Evolutionary conservation across 495 filamentous ascomycete species (phyloP).

Genomic region (Penicillium chermesinum): DNA sequence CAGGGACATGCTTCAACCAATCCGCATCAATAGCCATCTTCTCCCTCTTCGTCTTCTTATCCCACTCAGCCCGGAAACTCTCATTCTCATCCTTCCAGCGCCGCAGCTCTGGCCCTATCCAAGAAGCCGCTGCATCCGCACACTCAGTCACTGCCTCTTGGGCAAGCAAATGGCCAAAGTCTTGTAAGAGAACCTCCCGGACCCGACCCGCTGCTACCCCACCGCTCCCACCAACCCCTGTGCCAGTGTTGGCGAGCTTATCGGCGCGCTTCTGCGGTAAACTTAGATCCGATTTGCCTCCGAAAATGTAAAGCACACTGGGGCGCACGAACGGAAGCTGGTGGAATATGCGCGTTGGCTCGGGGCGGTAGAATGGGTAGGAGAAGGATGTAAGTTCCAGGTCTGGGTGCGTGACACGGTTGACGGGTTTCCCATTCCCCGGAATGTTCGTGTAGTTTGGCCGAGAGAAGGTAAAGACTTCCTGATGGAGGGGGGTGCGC

Average conservation of each 20-base stretch:
- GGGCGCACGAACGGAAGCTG: constrained; percentile 68
- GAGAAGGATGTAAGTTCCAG: constrained; percentile 32
- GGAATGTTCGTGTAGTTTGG: constrained; percentile 45
- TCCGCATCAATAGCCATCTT: constrained; percentile 55
- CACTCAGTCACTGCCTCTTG: constrained; percentile 69
- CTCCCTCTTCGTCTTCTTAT: constrained; percentile 42
- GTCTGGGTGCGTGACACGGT: constrained; percentile 45
- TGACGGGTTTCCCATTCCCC: constrained; percentile 30
- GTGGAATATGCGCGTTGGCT: constrained; percentile 56
- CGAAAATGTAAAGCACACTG: constrained; percentile 80
- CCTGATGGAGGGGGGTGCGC: constrained; percentile 56
- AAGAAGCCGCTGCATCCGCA: constrained; percentile 56
- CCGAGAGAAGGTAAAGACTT: constrained; percentile 57
- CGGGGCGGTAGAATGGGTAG: constrained; percentile 72
- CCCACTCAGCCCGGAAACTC: constrained; percentile 52
- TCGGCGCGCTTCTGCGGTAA: constrained; percentile 41
- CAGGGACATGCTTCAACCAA: constrained; percentile 48
- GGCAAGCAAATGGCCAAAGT: constrained; percentile 75
- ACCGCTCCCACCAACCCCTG: constrained; percentile 46
- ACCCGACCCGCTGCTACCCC: constrained; percentile 61
- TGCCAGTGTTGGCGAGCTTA: constrained; percentile 42
- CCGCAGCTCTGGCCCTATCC: constrained; percentile 57
- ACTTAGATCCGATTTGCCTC: constrained; percentile 58
- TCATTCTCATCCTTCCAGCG: constrained; percentile 61
- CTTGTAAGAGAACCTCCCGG: constrained; percentile 57